Percentiles rank a stretch among this genome's conserved stretches.
These are phyloP conservation scores for Leccinum subtestaceum DNA, from an alignment of 768 basidiomycete species.

Conservation along the genomic window DNA sequence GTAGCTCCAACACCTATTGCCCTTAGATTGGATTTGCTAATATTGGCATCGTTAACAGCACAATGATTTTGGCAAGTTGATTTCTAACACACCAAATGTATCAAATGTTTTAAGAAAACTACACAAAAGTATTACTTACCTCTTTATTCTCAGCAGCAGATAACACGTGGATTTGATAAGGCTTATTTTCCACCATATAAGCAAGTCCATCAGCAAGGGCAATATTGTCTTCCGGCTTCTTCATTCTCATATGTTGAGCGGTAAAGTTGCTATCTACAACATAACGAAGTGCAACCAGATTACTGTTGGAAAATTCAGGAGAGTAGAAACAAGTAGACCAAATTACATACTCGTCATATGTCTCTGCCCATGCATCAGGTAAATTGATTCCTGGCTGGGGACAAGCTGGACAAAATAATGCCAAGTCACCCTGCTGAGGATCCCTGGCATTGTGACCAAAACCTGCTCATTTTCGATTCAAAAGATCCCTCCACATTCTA, in stretches of 20 bases:
- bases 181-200: neutral
- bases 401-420: neutral
- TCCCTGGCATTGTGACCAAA: neutral
- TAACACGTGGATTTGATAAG: neutral
- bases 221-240: neutral
- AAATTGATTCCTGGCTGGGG: neutral
- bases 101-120: neutral
- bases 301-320: neutral
- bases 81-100: neutral
- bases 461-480: neutral
- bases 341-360: neutral
- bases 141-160: neutral
- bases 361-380: neutral
- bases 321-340: neutral
- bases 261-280: neutral
- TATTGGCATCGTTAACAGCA: conserved; percentile 3
- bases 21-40: neutral
- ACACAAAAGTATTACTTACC: neutral
- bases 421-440: neutral
- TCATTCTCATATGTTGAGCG: neutral
- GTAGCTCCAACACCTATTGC: neutral
- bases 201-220: neutral
- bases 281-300: neutral
- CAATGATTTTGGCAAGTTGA: neutral
- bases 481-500: neutral